Conservation (phyloP, 75 land plant genomes). For the Selaginella moellendorffii region DNA sequence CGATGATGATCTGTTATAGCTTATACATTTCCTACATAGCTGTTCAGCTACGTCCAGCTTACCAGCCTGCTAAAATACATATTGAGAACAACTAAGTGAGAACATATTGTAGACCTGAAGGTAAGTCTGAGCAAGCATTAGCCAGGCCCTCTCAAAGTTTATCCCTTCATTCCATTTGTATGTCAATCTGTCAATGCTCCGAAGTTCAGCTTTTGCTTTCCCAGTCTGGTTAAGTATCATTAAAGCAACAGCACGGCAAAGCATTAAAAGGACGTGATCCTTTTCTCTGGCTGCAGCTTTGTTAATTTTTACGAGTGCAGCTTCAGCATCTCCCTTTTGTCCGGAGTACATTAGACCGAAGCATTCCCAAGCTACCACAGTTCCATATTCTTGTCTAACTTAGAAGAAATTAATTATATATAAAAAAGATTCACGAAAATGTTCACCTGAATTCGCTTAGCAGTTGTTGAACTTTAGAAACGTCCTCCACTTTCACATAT, state of each 20-base stretch:
- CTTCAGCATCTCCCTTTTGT: constrained; percentile 16
- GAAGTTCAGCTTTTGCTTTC: constrained; percentile 21
- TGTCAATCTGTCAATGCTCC: constrained; percentile 19
- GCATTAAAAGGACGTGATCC: constrained; percentile 10
- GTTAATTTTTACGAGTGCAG: constrained; percentile 9
- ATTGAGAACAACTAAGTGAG: not conserved
- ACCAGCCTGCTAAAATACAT: constrained; percentile 13
- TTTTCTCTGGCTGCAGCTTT: constrained; percentile 11
- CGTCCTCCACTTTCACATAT: constrained; percentile 6
- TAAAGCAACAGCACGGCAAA: constrained; percentile 17
- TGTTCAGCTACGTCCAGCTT: constrained; percentile 22
- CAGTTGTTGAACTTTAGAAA: constrained; percentile 11
- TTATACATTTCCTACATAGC: constrained; percentile 20
- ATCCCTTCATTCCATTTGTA: constrained; percentile 23
- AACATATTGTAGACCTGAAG: constrained; percentile 15
- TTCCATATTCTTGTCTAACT: not conserved
- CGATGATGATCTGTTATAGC: constrained; percentile 18
- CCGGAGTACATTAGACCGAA: constrained; percentile 15
- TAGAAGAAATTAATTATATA: not conserved
- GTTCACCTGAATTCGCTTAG: constrained; percentile 14
- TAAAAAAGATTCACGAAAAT: not conserved
- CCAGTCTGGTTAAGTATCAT: constrained; percentile 14
- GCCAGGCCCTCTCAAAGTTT: constrained; percentile 27
- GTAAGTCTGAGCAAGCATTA: constrained; percentile 24
- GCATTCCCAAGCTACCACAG: constrained; percentile 16